Base-by-base conservation (phyloP, 202 grass and related monocot species). In the Panicum virgatum region DNA sequence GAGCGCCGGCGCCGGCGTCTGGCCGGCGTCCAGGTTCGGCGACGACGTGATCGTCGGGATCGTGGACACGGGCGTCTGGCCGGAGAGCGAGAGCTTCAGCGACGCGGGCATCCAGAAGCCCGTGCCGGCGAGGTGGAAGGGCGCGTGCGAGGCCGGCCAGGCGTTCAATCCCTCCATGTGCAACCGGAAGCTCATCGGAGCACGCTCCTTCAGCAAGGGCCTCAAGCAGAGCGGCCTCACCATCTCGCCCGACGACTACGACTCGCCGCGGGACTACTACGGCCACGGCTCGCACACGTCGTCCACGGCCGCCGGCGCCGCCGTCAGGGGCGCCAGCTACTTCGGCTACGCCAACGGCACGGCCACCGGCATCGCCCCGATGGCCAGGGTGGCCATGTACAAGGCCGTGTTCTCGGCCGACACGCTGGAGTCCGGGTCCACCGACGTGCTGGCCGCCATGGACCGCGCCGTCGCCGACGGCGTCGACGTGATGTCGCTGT, bases 271-370 rank as follows among this genome's bases (percentile, higher is more conserved):
- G 38, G 95, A 98, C 69, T 84, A 58, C 79, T 15, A 54, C 12
- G 92, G 95, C 39, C 95, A 98, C 57, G 92, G 90, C 7, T 89
- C 95, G 9, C 95, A 98, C 84, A 92, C 90, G 13, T 78, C 95
- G 44, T 94, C 95, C 12, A 98, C 88, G 27, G 90, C 92, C 7
- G 88, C 88, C 14, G 95, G 95, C 51, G 44, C 29, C 72, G 14
- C 69, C 4, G 92, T 93, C 12, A 5, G 12, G 1, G 82, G 72
- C 15, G 82, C 66, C 12, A 84, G 76, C 22, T 89, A 91, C 78
- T 83, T 84, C 27, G 85, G 88, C 32, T 92, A 92, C 79, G 94
- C 89, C 5, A 69, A 86, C 6, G 94, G 94, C 81, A 87, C 83
- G 3, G 90, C 92, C 25, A 78, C 34, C 5, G 92, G 94, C 1